These are phyloP conservation scores for Cercospora citrullina DNA, from an alignment of 2,329 filamentous ascomycete species.

Conservation along the genomic window DNA sequence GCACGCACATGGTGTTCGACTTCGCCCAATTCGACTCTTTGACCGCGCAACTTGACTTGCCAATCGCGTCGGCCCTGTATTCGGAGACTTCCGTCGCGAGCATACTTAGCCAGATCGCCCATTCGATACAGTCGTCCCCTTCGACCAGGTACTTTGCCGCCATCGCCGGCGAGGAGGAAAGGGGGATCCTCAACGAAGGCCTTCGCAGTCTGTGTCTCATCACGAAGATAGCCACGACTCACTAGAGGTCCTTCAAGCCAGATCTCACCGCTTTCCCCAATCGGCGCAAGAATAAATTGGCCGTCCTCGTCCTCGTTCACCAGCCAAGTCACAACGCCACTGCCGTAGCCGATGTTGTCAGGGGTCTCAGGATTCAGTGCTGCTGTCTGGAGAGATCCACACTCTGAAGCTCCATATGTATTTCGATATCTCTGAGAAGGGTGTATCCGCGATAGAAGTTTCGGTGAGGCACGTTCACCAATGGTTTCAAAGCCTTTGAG, in stretches of 20 bases:
- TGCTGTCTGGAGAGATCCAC: conserved; percentile 2
- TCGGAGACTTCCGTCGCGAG: conserved; percentile 24
- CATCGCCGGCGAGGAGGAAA: conserved; percentile 6
- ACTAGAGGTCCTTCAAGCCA: conserved; percentile 50
- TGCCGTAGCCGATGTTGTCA: conserved; percentile 4
- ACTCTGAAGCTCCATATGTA: conserved; percentile 2
- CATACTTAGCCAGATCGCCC: conserved; percentile 42
- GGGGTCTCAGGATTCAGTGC: background rate
- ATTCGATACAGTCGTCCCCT: conserved; percentile 38
- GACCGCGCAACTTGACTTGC: conserved; percentile 75
- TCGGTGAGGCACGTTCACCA: conserved; percentile 1
- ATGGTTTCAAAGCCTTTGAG: conserved; percentile 9
- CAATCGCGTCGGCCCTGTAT: conserved; percentile 71
- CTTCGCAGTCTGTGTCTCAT: conserved; percentile 33
- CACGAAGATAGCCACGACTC: conserved; percentile 46
- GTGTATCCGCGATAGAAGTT: conserved; percentile 9
- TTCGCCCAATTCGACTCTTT: conserved; percentile 73
- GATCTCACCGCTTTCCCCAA: conserved; percentile 43
- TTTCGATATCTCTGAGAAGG: conserved; percentile 3
- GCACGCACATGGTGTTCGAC: conserved; percentile 53
- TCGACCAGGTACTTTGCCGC: conserved; percentile 37
- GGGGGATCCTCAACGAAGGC: conserved; percentile 33
- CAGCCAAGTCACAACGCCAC: conserved; percentile 18
- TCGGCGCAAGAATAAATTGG: conserved; percentile 10
- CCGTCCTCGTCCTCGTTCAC: conserved; percentile 22